Percentiles rank a stretch among this genome's conserved stretches.
Conservation (phyloP, 192 early-diverging fungal genomes). For the Backusella macrospora region DNA sequence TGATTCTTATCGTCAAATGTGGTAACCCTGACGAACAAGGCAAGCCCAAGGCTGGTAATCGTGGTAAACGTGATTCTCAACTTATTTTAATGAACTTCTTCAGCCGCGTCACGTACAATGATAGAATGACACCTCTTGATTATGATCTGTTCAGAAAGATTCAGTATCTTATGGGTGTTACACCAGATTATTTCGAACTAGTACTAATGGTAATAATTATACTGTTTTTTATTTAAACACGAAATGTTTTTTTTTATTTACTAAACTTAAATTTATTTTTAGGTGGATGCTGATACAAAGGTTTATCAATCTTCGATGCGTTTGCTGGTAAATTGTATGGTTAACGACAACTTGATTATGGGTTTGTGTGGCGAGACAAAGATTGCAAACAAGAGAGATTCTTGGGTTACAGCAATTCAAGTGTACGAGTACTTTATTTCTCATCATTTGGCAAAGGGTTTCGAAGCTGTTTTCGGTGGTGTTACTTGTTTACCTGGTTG, state of each 20-base stretch:
- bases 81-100: constrained; percentile 97
- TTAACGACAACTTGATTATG: constrained; percentile 91
- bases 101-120: constrained; percentile 81
- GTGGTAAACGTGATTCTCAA: constrained; percentile 97
- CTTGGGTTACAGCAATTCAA: constrained; percentile 93
- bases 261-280: constrained; percentile 3
- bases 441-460: constrained; percentile 93
- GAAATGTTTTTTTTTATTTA: constrained; percentile 3
- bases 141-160: constrained; percentile 92
- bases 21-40: constrained; percentile 70
- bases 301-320: constrained; percentile 78
- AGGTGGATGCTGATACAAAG: constrained; percentile 90
- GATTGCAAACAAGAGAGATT: constrained; percentile 92
- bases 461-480: constrained; percentile 96
- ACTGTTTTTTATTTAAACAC: not conserved
- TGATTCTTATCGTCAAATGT: constrained; percentile 72
- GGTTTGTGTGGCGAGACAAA: constrained; percentile 97
- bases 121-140: constrained; percentile 89
- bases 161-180: constrained; percentile 80
- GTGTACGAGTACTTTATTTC: constrained; percentile 99
- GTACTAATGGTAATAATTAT: constrained; percentile 67
- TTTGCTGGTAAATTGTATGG: constrained; percentile 88
- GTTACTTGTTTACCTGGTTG: constrained; percentile 97
- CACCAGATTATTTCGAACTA: constrained; percentile 84
- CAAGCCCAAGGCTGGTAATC: constrained; percentile 82